Base-by-base conservation (phyloP, 164 flowering plant species). In the Liriodendron chinense region DNA sequence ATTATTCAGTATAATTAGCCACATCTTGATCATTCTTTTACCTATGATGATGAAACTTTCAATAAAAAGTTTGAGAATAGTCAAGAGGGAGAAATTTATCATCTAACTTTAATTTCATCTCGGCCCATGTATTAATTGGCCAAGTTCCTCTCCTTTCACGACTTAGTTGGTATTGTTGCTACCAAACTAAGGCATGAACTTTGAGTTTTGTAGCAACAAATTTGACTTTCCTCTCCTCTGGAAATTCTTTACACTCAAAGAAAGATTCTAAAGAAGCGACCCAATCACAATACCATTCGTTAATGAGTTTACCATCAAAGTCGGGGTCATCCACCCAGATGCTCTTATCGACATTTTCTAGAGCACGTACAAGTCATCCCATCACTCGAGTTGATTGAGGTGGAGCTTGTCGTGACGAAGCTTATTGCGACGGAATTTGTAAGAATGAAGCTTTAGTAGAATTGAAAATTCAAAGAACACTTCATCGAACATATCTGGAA, bases 121-220 rank as follows among this genome's bases (percentile, higher is more conserved):
- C n/a, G n/a, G n/a, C n/a, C n/a, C n/a, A n/a, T n/a, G n/a, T n/a
- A n/a, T n/a, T n/a, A n/a, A n/a, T n/a, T n/a, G n/a, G n/a, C n/a
- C n/a, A n/a, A n/a, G n/a, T n/a, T n/a, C n/a, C n/a, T n/a, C n/a
- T n/a, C n/a, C n/a, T n/a, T n/a, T n/a, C n/a, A 28, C 7, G 22
- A 63, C 24, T 3, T 21, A 61, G 57, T 28, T 28, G 3, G 34
- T 28, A 28, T 28, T 28, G 34, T 25, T 68, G 66, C 72, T 72
- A 75, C 73, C 72, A 75, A 69, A 69, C 57, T 61, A 59, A 43
- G 14, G 47, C 72, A 59, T 69, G 68, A 2, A 43, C 66, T 12
- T 69, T 75, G 22, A 75, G 57, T 47, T 59, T 69, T 56, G 68
- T 75, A 22, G 73, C 21, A 22, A 75, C 28, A n/a, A 75, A 21